Base-by-base conservation (phyloP, 768 basidiomycete species). In the Phallus indusiatus region DNA sequence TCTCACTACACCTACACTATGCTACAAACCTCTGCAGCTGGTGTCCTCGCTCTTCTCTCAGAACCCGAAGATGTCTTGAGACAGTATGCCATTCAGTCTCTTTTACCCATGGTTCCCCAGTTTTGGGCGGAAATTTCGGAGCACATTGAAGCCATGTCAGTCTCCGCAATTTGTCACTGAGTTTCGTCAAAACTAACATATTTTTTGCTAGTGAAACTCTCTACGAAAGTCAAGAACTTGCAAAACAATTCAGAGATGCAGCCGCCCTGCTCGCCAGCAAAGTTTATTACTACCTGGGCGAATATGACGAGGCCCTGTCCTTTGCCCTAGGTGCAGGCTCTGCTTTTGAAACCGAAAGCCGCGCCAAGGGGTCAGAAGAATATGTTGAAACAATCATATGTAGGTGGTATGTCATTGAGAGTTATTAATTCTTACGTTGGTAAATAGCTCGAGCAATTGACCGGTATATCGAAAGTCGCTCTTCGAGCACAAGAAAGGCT, bases 51-150 rank as follows among this genome's bases (percentile, higher is more conserved):
- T 24, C 79, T 99, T 35, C 83, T 99, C 16, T 82, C 85, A 46
- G 96, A 99, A 72, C 88, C 88, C 56, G 90, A 94, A 64, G 78
- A 84, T 24, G 75, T 87, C 47, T 86, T 98, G 70, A 91, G 94
- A 68, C 84, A 90, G 66, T 89, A 96, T 78, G 96, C 96, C 21
- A 83, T 99, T 65, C 82, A 82, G 53, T 80, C 86, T 49, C 79
- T 99, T 55, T 88, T 84, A 67, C 75, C 81, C 16, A 81, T 97
- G 49, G 92, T 98, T 7, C 84, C 94, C 42, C 86, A 90, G 66
- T 98, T 97, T 73, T 99, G 96, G 96, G 88, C 95, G 51, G 96
- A 99, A 78, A 95, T 98, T 67, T 94, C 92, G 65, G 96, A 99
- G 72, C 84, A 90, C 69, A 86, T 97, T 66, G 81, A 88, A 35